A percentile compares a stretch with the other conserved stretches of the same genome.
phyloP scores from a whole-genome alignment of 768 basidiomycete genomes.

The Termitomyces eurrhizus region DNA sequence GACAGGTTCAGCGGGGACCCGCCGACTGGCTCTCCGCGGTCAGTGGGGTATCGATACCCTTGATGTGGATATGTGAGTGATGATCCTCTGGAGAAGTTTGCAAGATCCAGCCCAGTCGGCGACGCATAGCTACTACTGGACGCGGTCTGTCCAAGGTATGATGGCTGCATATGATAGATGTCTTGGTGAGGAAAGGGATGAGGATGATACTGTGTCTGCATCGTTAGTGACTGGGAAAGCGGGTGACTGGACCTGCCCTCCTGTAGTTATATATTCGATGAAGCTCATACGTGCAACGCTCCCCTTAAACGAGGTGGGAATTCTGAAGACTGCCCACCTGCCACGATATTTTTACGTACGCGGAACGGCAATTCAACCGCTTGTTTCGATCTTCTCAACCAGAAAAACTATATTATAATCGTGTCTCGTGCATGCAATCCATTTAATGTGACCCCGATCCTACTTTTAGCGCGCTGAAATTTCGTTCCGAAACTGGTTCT shows the following conservation, averaged over 20 bases:
- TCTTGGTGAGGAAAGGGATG: constrained; percentile 24
- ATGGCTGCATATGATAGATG: constrained; percentile 22
- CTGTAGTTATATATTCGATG: constrained; percentile 42
- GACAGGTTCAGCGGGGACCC: constrained; percentile 28
- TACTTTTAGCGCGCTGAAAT: constrained; percentile 13
- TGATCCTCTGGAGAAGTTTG: constrained; percentile 51
- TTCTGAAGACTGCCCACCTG: constrained; percentile 41
- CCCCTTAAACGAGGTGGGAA: constrained; percentile 39
- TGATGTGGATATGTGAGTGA: constrained; percentile 40
- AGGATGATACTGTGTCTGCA: constrained; percentile 35
- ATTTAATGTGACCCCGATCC: constrained; percentile 10
- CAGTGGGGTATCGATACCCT: constrained; percentile 37
- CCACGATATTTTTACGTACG: constrained; percentile 43
- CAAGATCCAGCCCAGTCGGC: constrained; percentile 30
- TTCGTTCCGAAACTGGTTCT: constrained; percentile 13
- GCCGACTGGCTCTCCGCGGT: constrained; percentile 33
- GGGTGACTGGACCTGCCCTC: constrained; percentile 27
- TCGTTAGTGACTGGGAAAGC: constrained; percentile 30
- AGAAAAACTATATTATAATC: constrained; percentile 14
- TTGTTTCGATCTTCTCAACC: constrained; percentile 28
- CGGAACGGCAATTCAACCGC: constrained; percentile 37
- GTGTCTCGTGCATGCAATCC: constrained; percentile 3
- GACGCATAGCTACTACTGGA: constrained; percentile 28
- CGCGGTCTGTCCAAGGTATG: constrained; percentile 17
- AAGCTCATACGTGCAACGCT: constrained; percentile 36